These are phyloP conservation scores for Dorcoceras hygrometricum DNA, from an alignment of 257 asterid species.

Conservation along the genomic window DNA sequence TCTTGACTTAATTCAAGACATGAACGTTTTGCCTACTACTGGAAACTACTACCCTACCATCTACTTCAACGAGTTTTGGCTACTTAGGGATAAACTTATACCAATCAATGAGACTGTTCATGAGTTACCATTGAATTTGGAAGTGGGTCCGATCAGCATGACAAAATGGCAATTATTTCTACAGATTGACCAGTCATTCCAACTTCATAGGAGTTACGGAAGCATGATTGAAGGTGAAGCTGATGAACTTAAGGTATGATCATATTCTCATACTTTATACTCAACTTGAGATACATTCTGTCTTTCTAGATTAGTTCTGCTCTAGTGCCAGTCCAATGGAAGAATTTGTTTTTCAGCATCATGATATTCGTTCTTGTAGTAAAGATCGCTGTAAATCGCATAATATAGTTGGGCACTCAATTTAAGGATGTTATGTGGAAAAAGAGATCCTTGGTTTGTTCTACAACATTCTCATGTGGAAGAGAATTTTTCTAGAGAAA, in stretches of 20 bases:
- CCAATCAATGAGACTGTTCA: conserved; percentile 72
- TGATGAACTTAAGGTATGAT: conserved; percentile 88
- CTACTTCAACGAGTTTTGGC: conserved; percentile 93
- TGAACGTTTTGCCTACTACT: conserved; percentile 64
- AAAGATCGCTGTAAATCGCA: neutral
- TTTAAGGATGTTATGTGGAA: neutral
- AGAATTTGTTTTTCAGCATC: conserved; percentile 9
- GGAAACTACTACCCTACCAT: conserved; percentile 90
- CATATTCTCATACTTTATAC: conserved; percentile 11
- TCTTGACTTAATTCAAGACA: conserved; percentile 65
- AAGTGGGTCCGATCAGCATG: conserved; percentile 94
- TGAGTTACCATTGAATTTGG: conserved; percentile 81
- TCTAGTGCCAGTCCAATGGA: neutral
- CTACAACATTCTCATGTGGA: neutral
- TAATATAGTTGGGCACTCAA: neutral
- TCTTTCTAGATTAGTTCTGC: conserved; percentile 10
- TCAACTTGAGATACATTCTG: neutral
- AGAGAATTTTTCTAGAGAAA: neutral
- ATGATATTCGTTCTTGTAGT: neutral
- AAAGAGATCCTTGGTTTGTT: neutral
- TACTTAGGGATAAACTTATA: conserved; percentile 79
- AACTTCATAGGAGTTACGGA: conserved; percentile 87
- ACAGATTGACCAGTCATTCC: conserved; percentile 97
- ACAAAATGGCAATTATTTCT: conserved; percentile 94
- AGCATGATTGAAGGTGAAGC: conserved; percentile 99